Conservation (phyloP, 1,139 yeast genomes). For the Hyphopichia burtonii region DNA sequence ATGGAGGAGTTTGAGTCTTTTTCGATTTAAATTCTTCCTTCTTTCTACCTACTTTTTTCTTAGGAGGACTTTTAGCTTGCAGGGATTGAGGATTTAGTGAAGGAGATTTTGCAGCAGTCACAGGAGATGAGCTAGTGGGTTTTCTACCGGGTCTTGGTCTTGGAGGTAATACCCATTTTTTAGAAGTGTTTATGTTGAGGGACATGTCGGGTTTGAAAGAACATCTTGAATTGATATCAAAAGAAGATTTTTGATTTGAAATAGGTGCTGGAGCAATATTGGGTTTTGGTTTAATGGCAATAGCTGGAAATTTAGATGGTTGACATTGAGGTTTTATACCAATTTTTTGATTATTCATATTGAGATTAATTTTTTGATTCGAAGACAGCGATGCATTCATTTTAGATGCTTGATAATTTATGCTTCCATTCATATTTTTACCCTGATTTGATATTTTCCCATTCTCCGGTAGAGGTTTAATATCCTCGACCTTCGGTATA, state of each 20-base stretch:
- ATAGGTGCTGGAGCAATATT: constrained; percentile 11
- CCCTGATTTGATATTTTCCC: background rate
- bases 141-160: constrained; percentile 63
- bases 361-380: background rate
- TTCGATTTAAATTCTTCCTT: too few relatives aligned
- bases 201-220: constrained; percentile 19
- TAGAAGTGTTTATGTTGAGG: constrained; percentile 47
- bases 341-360: background rate
- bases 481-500: background rate
- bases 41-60: too few relatives aligned
- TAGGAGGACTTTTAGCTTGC: too few relatives aligned
- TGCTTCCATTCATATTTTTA: background rate
- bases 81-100: too few relatives aligned
- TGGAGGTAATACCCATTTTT: constrained; percentile 65
- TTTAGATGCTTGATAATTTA: background rate
- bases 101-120: too few relatives aligned
- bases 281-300: constrained; percentile 40
- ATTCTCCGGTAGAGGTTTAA: background rate
- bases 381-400: constrained; percentile 1
- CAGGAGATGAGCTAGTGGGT: constrained; percentile 21
- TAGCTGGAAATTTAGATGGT: constrained; percentile 30
- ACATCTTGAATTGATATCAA: constrained; percentile 14
- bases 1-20: background rate
- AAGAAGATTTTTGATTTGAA: constrained; percentile 14
- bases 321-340: background rate